Evolutionary conservation across 306 rosid genomes (phyloP).

Genomic region (Dryas alaskensis): DNA sequence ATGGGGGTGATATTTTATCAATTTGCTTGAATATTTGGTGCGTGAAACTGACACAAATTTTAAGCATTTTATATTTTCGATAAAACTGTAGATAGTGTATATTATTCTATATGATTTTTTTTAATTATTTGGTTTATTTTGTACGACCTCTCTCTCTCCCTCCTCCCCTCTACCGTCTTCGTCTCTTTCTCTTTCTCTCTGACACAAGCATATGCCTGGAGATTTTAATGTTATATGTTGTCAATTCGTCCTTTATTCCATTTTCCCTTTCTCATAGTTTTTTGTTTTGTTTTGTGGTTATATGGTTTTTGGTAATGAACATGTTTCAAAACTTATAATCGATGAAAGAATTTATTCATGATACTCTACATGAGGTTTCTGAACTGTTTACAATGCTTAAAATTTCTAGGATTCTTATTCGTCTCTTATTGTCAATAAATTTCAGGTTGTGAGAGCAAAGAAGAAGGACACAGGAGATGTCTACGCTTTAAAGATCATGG

Average conservation of each 20-base stretch:
- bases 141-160: not conserved
- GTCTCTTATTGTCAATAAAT: not conserved
- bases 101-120: not conserved
- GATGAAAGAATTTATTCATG: not conserved
- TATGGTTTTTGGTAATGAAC: conserved; percentile 9
- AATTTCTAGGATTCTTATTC: conserved; percentile 18
- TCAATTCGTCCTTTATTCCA: not conserved
- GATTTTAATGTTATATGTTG: not conserved
- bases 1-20: not conserved
- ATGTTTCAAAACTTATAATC: not conserved
- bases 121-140: not conserved
- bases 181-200: not conserved
- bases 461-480: conserved; percentile 85
- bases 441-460: conserved; percentile 97
- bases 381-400: conserved; percentile 13
- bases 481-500: conserved; percentile 98
- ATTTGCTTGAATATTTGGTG: not conserved
- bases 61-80: not conserved
- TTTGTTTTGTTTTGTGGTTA: not conserved
- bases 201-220: not conserved
- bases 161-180: not conserved
- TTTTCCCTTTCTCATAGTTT: not conserved
- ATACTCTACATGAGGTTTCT: not conserved
- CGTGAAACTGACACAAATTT: not conserved
- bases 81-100: not conserved